phyloP scores from a whole-genome alignment of 352 stramenopile species.

The Phytophthora pseudosyringae region DNA sequence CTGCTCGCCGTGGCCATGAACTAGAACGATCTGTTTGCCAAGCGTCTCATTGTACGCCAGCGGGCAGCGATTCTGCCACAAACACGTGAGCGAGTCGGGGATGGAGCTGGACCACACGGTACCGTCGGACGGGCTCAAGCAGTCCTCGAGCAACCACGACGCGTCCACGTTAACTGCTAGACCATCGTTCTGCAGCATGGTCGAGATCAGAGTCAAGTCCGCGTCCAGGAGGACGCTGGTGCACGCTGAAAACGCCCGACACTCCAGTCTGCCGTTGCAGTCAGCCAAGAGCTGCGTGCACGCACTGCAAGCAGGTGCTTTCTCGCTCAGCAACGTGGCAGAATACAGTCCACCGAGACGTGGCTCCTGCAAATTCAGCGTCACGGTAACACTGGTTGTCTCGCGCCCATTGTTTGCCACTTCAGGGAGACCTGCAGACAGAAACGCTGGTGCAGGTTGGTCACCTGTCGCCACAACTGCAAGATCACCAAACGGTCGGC shows the following conservation, averaged over 20 bases:
- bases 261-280: conserved; percentile 20
- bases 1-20: conserved; percentile 19
- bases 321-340: neutral
- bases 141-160: conserved; percentile 26
- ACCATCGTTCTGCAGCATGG: conserved; percentile 3
- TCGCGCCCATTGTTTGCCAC: neutral
- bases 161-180: conserved; percentile 5
- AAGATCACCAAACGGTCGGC: conserved; percentile 11
- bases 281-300: conserved; percentile 5
- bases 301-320: conserved; percentile 3
- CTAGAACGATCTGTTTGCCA: conserved; percentile 11
- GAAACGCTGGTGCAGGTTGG: conserved; percentile 11
- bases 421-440: conserved; percentile 14
- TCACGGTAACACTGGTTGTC: conserved; percentile 5
- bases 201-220: conserved; percentile 18
- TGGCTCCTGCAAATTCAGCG: conserved; percentile 12
- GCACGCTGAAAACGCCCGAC: conserved; percentile 20
- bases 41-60: neutral
- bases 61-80: conserved; percentile 22
- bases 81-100: conserved; percentile 18
- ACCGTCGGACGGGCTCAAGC: conserved; percentile 27
- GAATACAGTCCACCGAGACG: conserved; percentile 26
- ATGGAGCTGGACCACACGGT: conserved; percentile 21
- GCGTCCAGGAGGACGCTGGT: conserved; percentile 9
- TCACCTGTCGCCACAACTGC: conserved; percentile 1